These are phyloP conservation scores for Solanum virginianum DNA, from an alignment of 257 asterid genomes.

Conservation along the genomic window DNA sequence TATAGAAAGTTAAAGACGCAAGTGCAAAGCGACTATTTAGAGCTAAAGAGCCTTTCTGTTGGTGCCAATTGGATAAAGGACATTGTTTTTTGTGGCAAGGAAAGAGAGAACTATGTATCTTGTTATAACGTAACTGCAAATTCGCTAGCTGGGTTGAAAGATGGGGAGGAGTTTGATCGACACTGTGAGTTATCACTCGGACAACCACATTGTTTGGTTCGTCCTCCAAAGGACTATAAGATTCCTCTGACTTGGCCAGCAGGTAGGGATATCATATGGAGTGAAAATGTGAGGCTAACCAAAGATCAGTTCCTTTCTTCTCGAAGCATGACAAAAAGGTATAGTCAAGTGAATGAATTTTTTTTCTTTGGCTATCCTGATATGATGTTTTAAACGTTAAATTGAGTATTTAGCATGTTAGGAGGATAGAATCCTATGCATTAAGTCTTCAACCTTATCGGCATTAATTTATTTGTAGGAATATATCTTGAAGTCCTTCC, in stretches of 20 bases:
- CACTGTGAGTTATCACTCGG: constrained; percentile 63
- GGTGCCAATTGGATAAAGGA: constrained; percentile 39
- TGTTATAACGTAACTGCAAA: constrained; percentile 86
- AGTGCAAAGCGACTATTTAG: constrained; percentile 54
- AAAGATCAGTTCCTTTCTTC: constrained; percentile 97
- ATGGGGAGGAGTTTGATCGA: constrained; percentile 86
- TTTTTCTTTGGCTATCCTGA: background rate
- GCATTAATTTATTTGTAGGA: background rate
- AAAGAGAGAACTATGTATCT: constrained; percentile 73
- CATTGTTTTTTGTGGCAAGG: constrained; percentile 71
- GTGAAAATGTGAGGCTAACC: constrained; percentile 80
- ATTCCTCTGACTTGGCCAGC: constrained; percentile 88
- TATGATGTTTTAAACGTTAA: background rate
- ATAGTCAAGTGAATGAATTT: constrained; percentile 3
- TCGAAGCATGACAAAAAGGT: constrained; percentile 98
- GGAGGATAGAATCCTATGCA: background rate
- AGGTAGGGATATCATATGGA: constrained; percentile 88
- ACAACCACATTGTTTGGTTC: constrained; percentile 58
- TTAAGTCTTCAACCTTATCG: background rate
- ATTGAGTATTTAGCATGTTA: background rate
- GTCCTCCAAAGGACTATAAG: constrained; percentile 90
- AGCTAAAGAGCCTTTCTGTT: constrained; percentile 28
- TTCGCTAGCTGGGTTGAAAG: constrained; percentile 53
- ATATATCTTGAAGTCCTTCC: background rate
- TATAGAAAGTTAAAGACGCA: constrained; percentile 65